Conservation (phyloP, 2,329 filamentous ascomycete species). For the Diaporthe australafricana region DNA sequence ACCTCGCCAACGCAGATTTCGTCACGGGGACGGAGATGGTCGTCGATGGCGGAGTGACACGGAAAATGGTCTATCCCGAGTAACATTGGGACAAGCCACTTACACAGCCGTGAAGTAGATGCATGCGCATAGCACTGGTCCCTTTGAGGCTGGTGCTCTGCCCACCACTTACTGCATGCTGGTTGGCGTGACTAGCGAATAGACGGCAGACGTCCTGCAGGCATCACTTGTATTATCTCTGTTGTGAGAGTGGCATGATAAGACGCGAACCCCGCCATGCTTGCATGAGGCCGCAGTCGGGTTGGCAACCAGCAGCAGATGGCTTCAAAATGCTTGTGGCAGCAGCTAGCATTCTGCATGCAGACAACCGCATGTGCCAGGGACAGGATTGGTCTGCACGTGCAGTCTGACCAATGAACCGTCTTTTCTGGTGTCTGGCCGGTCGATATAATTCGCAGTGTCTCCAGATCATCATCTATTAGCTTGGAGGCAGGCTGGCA, state of each 20-base stretch:
- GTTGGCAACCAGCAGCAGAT: background rate
- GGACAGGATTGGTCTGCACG: background rate
- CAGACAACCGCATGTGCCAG: background rate
- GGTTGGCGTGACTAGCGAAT: background rate
- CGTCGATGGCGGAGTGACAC: constrained; percentile 46
- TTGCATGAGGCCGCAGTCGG: background rate
- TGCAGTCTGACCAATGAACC: background rate
- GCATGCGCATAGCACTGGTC: background rate
- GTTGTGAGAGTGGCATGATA: background rate
- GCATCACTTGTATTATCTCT: background rate
- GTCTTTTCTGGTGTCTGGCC: background rate
- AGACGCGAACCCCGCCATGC: background rate
- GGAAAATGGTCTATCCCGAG: constrained; percentile 48
- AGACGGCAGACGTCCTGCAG: background rate
- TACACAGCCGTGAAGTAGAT: background rate
- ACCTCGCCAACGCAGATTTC: constrained; percentile 43
- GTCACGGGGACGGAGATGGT: constrained; percentile 46
- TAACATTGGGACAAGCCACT: background rate
- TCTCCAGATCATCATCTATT: background rate
- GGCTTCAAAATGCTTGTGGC: background rate
- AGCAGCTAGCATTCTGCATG: constrained; percentile 1
- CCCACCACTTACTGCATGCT: background rate
- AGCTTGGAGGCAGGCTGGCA: background rate
- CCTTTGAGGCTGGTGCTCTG: background rate
- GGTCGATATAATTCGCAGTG: background rate